Base-by-base conservation (phyloP, 768 basidiomycete genomes). In the Lentinula edodes region DNA sequence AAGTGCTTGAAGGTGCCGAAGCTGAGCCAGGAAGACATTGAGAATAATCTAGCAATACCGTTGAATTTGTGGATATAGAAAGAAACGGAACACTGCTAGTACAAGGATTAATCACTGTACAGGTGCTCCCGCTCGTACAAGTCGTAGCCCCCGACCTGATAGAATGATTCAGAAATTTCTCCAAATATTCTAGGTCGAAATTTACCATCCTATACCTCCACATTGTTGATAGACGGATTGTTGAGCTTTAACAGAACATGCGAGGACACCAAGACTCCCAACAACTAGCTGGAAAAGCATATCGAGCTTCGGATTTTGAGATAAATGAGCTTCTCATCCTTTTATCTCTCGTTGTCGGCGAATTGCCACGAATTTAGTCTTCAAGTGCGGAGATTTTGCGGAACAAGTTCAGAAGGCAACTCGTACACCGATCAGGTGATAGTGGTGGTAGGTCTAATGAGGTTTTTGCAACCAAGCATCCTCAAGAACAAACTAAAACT, bases 141-240 rank as follows among this genome's bases (percentile, higher is more conserved):
- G 77, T 76, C 15, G 82, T 83, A 5, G 72, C 74, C 13, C 82
- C 82, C 34, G 75, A 75, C 82, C 81, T 83, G 52, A 13, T 60
- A 2, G 15, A 36, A 36, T n/a, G 16, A 53, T 60, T 45, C 46
- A 23, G n/a, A 6, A 35, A 10, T 12, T 15, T 15, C 4, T 3
- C 10, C 6, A 48, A 12, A 12, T 18, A 61, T 42, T 13, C 3
- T 46, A 12, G 53, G 20, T 13, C 4, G 6, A n/a, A 5, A 32
- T n/a, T 46, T 66, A 79, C 81, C 82, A 82, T 71, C 78, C 79
- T 36, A 72, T 77, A 23, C 82, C 81, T 45, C 81, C 82, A 60
- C 82, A 82, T 65, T 83, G 80, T n/a, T 64, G 70, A 63, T 79
- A 80, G 12, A 77, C 62, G 2, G 73, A 67, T 61, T 77, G 75